These are phyloP conservation scores for Ligustrum vulgare DNA, from an alignment of 257 asterid species.

Conservation along the genomic window DNA sequence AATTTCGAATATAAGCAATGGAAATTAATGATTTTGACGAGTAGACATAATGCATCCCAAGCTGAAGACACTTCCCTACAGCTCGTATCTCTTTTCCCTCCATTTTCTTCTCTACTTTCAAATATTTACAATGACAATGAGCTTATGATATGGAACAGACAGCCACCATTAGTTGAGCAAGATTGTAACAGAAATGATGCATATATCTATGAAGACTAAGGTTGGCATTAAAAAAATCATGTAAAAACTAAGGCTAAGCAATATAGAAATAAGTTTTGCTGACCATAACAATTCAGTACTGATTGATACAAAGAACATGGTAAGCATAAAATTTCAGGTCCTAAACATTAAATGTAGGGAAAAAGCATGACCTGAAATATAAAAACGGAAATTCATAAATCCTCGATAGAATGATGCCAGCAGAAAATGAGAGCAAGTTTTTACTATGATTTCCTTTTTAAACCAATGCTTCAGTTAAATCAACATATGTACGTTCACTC, in stretches of 20 bases:
- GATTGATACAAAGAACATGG: neutral
- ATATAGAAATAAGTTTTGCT: neutral
- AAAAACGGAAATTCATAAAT: neutral
- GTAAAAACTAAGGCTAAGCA: neutral
- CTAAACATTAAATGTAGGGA: neutral
- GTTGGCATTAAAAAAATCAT: neutral
- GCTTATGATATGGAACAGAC: neutral
- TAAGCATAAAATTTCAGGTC: neutral
- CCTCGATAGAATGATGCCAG: neutral
- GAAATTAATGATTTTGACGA: neutral
- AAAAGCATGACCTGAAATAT: neutral
- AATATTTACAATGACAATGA: neutral
- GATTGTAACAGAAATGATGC: neutral
- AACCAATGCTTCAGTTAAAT: conserved; percentile 37
- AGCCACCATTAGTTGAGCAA: neutral
- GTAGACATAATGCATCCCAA: neutral
- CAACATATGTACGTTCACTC: conserved; percentile 39
- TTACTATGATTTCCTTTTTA: conserved; percentile 24
- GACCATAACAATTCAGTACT: neutral
- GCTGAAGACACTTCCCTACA: no score
- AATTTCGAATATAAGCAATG: neutral
- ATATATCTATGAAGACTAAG: neutral
- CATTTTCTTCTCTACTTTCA: neutral
- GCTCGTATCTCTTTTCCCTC: neutral
- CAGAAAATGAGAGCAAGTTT: neutral